Percentiles rank a stretch among this genome's conserved stretches.
Conservation (phyloP, 768 basidiomycete genomes). For the Hebeloma cylindrosporum region DNA sequence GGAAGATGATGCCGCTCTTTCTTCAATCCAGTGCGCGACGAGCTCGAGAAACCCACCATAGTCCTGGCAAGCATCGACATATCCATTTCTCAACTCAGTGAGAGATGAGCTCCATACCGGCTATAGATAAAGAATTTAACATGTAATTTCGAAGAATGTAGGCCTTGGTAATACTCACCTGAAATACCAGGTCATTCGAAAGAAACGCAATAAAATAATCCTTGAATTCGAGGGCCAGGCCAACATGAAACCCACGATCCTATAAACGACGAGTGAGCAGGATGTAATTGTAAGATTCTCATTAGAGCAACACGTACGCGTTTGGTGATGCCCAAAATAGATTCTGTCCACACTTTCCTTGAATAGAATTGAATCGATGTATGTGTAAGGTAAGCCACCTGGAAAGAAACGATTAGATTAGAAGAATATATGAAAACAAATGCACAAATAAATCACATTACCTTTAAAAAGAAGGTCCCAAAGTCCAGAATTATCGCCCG, state of each 20-base stretch:
- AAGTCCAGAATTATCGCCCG: slow-evolving; percentile 8
- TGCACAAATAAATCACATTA: neutral
- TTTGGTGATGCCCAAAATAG: neutral
- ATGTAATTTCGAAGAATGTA: neutral
- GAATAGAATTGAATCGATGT: slow-evolving; percentile 11
- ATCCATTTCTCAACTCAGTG: neutral
- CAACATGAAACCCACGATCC: slow-evolving; percentile 12
- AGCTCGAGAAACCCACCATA: slow-evolving; percentile 9
- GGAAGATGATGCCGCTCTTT: neutral
- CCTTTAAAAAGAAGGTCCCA: slow-evolving; percentile 1
- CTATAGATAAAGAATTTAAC: slow-evolving; percentile 2
- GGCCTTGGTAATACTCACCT: slow-evolving; percentile 9
- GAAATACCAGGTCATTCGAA: slow-evolving; percentile 17
- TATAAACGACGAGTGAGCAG: too few species aligned
- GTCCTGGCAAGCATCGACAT: slow-evolving; percentile 4
- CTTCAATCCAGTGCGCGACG: slow-evolving; percentile 17
- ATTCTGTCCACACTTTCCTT: neutral
- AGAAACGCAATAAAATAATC: slow-evolving; percentile 19
- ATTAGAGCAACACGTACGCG: neutral
- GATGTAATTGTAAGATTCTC: neutral
- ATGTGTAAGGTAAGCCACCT: slow-evolving; percentile 12
- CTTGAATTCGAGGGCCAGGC: slow-evolving; percentile 19
- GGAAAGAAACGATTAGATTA: neutral
- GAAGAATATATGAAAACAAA: neutral
- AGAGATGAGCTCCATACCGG: slow-evolving; percentile 8